Evolutionary conservation across 805 yeast genomes (phyloP), one percentile per base, ranked within the genome.

Genomic region (Suhomyces sp.): DNA sequence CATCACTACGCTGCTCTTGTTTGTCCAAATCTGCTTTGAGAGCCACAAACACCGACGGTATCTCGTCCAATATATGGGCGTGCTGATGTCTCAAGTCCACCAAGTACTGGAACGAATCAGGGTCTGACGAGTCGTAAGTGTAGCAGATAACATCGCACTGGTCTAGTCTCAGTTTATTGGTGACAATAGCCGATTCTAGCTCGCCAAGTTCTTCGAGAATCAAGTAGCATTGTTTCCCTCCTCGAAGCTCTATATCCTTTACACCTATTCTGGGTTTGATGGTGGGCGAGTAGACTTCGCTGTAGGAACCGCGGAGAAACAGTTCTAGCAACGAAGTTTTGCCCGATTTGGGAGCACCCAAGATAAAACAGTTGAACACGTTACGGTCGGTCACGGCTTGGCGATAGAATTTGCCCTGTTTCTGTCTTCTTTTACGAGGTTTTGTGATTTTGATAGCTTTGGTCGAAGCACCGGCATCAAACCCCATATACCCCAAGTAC

Each of bases 201-300:
- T 88, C 96, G 0, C 97, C 97, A 39, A 91, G 72, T 61, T 94
- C 99, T 65, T 93, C 96, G 49, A 94, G 64, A 48, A 94, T 89
- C 62, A 94, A 71, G 63, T 94, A 94, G 64, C 96, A 91, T 67
- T 94, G 99, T 63, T 89, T 92, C 2, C 99, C 98, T 2, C 98
- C 98, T 48, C 85, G 85, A 62, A 92, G 70, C 64, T 94, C 99
- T 10, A 94, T 91, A 60, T 94, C 91, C 63, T 94, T 94, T 1
- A 91, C 97, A 3, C 89, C 96, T 1, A 89, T 78, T 35, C 86
- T 77, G 2, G 96, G 92, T 51, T 81, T 83, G 12, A 89, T 83
- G 0, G 97, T 89, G 0, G 97, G 97, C 12, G 87, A 81, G 64
- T 91, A 87, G 2, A 74, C 60, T 13, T 85, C 89, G 46, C 87